Evolutionary conservation across 164 flowering plant genomes (phyloP), one percentile per base, ranked within the genome.

Genomic region (Amborella trichopoda): DNA sequence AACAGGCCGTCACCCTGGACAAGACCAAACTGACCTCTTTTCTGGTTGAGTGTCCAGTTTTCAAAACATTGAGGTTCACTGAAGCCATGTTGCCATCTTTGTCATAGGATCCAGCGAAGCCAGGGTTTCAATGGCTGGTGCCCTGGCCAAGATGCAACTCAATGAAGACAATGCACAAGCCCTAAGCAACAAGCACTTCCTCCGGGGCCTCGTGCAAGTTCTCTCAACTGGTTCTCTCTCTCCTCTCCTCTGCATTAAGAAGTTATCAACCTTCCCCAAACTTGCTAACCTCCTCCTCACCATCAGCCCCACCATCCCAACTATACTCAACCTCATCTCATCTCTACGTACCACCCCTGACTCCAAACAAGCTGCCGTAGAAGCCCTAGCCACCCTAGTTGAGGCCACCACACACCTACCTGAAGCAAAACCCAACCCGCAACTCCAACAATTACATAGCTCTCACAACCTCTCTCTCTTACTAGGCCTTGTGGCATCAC

Each of bases 201-300:
- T 49, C 16, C 38, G 42, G 40, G 32, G 52, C n/a, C 67, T 63
- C 8, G 50, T 48, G 21, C 44, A 39, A 28, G 46, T 43, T 42
- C 58, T 52, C 28, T 40, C 44, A 23, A 56, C 67, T 4, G 39
- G 51, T 34, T 23, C 54, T 43, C 58, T 62, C n/a, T 46, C 51
- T 20, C 57, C 58, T 40, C 46, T 56, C 32, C 56, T 43, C 46
- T 48, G 51, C 26, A 63, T 63, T 9, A 44, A 58, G 40, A 49
- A 63, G 51, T 32, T 49, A 14, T 39, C 53, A 16, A 37, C 36
- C 36, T 39, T 48, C 26, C 51, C 55, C 24, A 40, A 14, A 25
- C 48, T 58, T 37, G 48, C 38, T n/a, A 48, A 39, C 22, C 30
- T 14, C 17, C 44, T 63, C 20, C 38, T 58, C 21, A 59, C 42